Conservation (phyloP, 441 rosid genomes). For the Corymbia calophylla region DNA sequence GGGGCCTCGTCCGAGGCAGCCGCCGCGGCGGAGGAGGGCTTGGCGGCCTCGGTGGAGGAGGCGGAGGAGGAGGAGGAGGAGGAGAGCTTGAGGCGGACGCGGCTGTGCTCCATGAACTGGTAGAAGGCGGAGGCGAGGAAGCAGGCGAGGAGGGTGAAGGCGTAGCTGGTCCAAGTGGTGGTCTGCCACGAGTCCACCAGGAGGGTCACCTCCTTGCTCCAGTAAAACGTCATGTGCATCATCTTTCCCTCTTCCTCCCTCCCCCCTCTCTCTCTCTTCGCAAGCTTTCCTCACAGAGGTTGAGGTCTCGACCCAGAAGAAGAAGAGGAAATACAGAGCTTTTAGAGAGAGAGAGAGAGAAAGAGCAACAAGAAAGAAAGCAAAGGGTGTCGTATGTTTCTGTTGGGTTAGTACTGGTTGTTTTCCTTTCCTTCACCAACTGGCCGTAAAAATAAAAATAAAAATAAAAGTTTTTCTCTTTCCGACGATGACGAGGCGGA, state of each 20-base stretch:
- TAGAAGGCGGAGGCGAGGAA: constrained; percentile 29
- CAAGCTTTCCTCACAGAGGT: not conserved
- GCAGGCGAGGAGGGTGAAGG: constrained; percentile 44
- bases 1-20: not conserved
- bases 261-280: not conserved
- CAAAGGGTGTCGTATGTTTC: not conserved
- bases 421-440: not conserved
- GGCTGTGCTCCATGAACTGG: constrained; percentile 37
- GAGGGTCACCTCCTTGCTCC: constrained; percentile 51
- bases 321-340: not conserved
- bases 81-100: constrained; percentile 16
- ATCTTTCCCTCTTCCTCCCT: too few species aligned
- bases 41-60: not conserved
- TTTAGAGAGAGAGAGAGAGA: not conserved
- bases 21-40: not conserved
- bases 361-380: not conserved
- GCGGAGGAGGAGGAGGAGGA: not conserved
- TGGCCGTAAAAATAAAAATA: not conserved
- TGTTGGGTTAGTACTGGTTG: not conserved
- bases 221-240: constrained; percentile 84
- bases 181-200: constrained; percentile 48
- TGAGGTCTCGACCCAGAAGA: not conserved
- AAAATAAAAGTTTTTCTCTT: not conserved
- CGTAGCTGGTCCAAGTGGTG: constrained; percentile 31
- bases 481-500: not conserved